Conservation (phyloP, 257 asterid genomes). For the Echium plantagineum region DNA sequence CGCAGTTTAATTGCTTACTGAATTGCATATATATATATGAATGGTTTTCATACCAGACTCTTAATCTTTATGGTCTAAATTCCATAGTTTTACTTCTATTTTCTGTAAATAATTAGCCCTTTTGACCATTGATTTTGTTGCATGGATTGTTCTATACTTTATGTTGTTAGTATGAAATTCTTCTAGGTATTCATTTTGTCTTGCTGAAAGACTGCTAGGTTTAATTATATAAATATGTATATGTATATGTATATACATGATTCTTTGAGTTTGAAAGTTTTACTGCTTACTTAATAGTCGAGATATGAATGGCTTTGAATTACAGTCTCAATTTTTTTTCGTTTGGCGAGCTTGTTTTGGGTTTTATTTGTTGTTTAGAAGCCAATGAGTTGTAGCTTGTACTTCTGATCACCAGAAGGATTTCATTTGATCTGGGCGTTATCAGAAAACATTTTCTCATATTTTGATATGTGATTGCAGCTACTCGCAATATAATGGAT, state of each 20-base stretch:
- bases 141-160: too few relatives aligned
- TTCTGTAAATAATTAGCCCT: not conserved
- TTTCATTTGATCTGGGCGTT: not conserved
- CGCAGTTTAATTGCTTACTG: too few relatives aligned
- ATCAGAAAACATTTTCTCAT: not conserved
- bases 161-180: not conserved
- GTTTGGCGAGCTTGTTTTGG: not conserved
- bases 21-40: too few relatives aligned
- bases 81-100: too few relatives aligned
- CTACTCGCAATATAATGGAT: slow-evolving; percentile 33
- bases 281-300: not conserved
- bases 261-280: not conserved
- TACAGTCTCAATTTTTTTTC: not conserved
- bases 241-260: too few relatives aligned
- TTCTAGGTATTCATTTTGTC: too few relatives aligned
- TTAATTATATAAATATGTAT: too few relatives aligned
- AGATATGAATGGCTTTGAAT: not conserved
- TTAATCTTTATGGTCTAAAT: too few relatives aligned
- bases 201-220: not conserved
- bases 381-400: too few relatives aligned
- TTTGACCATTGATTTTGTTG: not conserved
- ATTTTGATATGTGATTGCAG: slow-evolving; percentile 17
- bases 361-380: not conserved
- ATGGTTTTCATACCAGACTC: too few relatives aligned
- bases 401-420: slow-evolving; percentile 6